These are phyloP conservation scores for Monascus purpureus DNA, from an alignment of 495 filamentous ascomycete genomes.

Conservation along the genomic window DNA sequence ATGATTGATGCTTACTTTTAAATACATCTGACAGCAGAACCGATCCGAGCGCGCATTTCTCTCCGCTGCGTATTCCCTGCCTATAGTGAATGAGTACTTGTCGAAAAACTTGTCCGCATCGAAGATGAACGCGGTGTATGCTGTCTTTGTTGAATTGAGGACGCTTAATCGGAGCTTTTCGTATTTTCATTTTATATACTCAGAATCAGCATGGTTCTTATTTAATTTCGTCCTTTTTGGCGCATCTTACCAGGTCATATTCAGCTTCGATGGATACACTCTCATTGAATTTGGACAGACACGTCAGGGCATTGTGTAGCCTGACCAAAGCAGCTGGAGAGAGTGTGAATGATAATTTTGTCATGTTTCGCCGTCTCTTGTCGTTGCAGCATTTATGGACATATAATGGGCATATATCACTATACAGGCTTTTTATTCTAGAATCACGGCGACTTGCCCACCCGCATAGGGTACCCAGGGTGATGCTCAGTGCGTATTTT, in stretches of 20 bases:
- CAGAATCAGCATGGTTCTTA: slow-evolving; percentile 2
- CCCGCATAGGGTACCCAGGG: too few relatives aligned
- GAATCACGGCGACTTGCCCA: too few relatives aligned
- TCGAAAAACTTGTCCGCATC: slow-evolving; percentile 67
- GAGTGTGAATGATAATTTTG: slow-evolving; percentile 65
- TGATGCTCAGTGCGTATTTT: too few relatives aligned
- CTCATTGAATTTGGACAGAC: slow-evolving; percentile 87
- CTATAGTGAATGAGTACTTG: slow-evolving; percentile 38
- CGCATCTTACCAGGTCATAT: slow-evolving; percentile 52
- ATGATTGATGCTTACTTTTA: slow-evolving; percentile 36
- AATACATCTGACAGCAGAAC: slow-evolving; percentile 62
- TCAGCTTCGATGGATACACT: slow-evolving; percentile 75
- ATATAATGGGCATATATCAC: too few relatives aligned
- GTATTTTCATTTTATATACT: not conserved
- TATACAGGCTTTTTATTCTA: too few relatives aligned
- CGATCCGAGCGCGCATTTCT: slow-evolving; percentile 26
- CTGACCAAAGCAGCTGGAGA: slow-evolving; percentile 56
- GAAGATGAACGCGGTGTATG: slow-evolving; percentile 72
- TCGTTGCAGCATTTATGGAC: too few relatives aligned
- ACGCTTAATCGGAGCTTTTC: slow-evolving; percentile 64
- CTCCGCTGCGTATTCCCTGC: slow-evolving; percentile 2
- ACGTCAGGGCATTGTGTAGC: slow-evolving; percentile 73
- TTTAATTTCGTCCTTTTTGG: too few relatives aligned
- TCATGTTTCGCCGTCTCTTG: slow-evolving; percentile 31
- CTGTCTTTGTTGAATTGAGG: slow-evolving; percentile 85